phyloP scores from a whole-genome alignment of 164 flowering plant genomes.

The Hamamelis virginiana region DNA sequence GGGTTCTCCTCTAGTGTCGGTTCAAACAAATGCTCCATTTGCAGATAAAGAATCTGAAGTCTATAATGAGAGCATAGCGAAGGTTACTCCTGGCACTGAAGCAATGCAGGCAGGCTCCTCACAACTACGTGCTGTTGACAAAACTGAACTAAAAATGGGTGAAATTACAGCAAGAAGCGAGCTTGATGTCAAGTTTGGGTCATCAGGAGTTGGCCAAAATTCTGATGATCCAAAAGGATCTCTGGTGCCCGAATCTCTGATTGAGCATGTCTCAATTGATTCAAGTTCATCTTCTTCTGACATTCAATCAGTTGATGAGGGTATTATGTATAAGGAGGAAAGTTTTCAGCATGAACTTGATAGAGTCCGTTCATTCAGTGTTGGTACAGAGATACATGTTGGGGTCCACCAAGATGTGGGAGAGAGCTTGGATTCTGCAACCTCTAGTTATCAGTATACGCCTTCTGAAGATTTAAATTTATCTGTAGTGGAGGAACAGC shows the following conservation, averaged over 20 bases:
- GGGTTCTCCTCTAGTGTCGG: conserved; percentile 21
- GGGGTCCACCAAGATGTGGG: not conserved
- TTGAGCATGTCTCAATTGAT: conserved; percentile 16
- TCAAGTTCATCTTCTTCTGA: conserved; percentile 23
- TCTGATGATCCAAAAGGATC: conserved; percentile 15
- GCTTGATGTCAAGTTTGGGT: conserved; percentile 5
- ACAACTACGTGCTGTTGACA: conserved; percentile 18
- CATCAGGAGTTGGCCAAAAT: conserved; percentile 1
- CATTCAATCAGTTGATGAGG: conserved; percentile 25
- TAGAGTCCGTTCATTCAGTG: conserved; percentile 15
- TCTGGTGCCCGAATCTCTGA: conserved; percentile 14
- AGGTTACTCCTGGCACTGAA: conserved; percentile 17
- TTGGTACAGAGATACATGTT: conserved; percentile 5
- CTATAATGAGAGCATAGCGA: conserved; percentile 15
- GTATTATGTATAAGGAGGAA: conserved; percentile 14
- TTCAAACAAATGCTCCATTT: conserved; percentile 17
- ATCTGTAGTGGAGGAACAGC: conserved; percentile 11
- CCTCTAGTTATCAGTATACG: not conserved
- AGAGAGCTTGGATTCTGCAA: not conserved
- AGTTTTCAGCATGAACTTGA: conserved; percentile 9
- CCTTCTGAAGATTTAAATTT: conserved; percentile 3
- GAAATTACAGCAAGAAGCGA: conserved; percentile 13
- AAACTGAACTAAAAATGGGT: conserved; percentile 23
- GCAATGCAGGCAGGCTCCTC: conserved; percentile 19
- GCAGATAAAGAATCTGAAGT: conserved; percentile 19